Conservation (phyloP, 345 rosid species). For the Populus euphratica region DNA sequence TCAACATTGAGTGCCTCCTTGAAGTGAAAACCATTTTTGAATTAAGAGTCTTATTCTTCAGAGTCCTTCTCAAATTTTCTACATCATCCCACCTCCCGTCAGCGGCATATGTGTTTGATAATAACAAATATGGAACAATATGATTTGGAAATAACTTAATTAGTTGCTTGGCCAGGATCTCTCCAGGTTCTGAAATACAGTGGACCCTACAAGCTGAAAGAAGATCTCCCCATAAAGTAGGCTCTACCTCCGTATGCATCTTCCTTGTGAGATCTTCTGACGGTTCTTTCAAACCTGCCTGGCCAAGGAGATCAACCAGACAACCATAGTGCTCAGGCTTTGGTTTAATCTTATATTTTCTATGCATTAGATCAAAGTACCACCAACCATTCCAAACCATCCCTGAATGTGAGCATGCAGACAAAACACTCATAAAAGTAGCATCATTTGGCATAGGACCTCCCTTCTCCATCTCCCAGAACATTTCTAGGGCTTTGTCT, state of each 20-base stretch:
- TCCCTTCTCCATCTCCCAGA: slow-evolving; percentile 48
- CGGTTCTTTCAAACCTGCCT: slow-evolving; percentile 42
- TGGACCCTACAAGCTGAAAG: slow-evolving; percentile 39
- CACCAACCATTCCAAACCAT: slow-evolving; percentile 71
- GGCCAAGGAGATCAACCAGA: slow-evolving; percentile 50
- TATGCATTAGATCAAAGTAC: slow-evolving; percentile 49
- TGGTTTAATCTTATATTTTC: slow-evolving; percentile 47
- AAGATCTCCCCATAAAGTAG: slow-evolving; percentile 35
- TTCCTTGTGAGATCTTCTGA: slow-evolving; percentile 34
- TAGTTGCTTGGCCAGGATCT: slow-evolving; percentile 44
- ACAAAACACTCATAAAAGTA: slow-evolving; percentile 51
- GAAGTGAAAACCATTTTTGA: slow-evolving; percentile 16
- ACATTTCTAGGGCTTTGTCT: slow-evolving; percentile 44
- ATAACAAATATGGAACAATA: slow-evolving; percentile 44
- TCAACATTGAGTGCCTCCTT: slow-evolving; percentile 46
- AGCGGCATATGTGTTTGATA: slow-evolving; percentile 47
- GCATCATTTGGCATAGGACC: slow-evolving; percentile 45
- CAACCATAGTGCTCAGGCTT: slow-evolving; percentile 59
- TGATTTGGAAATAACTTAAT: slow-evolving; percentile 45
- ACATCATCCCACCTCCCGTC: slow-evolving; percentile 53
- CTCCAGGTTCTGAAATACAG: slow-evolving; percentile 39
- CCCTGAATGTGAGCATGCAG: slow-evolving; percentile 50
- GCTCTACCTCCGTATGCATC: slow-evolving; percentile 25
- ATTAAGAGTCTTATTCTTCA: slow-evolving; percentile 28
- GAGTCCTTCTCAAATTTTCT: slow-evolving; percentile 44